Evolutionary conservation across 176 grass and related monocot species (phyloP).

Genomic region (Carex myosuroides): DNA sequence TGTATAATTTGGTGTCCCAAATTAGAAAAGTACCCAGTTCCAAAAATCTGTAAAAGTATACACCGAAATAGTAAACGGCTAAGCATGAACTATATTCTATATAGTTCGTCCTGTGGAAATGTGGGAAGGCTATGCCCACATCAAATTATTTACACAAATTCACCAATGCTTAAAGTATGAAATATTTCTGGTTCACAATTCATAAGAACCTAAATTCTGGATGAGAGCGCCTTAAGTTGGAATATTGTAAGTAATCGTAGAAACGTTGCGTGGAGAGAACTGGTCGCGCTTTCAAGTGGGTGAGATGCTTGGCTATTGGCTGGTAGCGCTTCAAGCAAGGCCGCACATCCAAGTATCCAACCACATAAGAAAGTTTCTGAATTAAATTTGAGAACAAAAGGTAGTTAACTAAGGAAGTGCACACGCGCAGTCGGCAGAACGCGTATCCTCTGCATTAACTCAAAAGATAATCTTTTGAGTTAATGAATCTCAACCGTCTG

Average conservation of each 20-base stretch:
- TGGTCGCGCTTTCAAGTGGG: neutral
- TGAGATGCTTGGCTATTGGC: neutral
- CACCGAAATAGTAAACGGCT: neutral
- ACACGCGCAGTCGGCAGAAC: neutral
- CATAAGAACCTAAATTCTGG: neutral
- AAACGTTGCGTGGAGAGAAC: neutral
- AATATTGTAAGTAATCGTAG: neutral
- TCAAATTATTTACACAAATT: neutral
- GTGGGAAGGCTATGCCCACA: neutral
- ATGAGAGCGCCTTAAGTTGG: neutral
- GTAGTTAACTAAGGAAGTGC: neutral
- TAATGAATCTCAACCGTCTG: no score
- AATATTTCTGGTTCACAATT: neutral
- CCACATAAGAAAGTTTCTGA: neutral
- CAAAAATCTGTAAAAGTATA: neutral
- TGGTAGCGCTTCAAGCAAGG: neutral
- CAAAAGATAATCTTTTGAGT: no score
- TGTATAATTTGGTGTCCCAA: neutral
- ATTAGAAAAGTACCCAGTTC: neutral
- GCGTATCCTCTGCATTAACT: no score
- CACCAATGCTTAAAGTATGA: neutral
- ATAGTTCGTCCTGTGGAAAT: neutral
- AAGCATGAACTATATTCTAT: neutral
- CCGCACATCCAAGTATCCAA: constrained; percentile 4
- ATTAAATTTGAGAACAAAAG: neutral